phyloP scores from a whole-genome alignment of 495 filamentous ascomycete genomes.

The Talaromyces proteolyticus region DNA sequence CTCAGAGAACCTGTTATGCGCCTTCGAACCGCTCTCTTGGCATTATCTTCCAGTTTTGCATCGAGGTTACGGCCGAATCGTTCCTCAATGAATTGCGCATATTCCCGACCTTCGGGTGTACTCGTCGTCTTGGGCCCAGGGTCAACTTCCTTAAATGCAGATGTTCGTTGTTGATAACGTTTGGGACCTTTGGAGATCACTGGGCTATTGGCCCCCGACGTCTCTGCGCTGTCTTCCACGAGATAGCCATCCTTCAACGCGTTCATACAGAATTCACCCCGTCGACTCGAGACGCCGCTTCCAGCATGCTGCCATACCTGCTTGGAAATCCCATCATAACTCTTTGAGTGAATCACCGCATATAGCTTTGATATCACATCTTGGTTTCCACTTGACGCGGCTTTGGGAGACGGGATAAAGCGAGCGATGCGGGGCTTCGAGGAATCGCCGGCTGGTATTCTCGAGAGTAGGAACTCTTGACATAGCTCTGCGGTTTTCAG shows the following conservation, averaged over 20 bases:
- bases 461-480: slow-evolving; percentile 59
- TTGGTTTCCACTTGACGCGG: slow-evolving; percentile 14
- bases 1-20: slow-evolving; percentile 86
- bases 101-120: slow-evolving; percentile 53
- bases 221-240: slow-evolving; percentile 43
- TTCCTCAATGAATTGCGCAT: slow-evolving; percentile 82
- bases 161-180: slow-evolving; percentile 55
- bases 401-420: slow-evolving; percentile 48
- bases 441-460: slow-evolving; percentile 38
- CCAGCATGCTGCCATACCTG: slow-evolving; percentile 95
- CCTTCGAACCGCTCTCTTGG: slow-evolving; percentile 77
- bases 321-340: slow-evolving; percentile 66
- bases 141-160: slow-evolving; percentile 29
- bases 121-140: slow-evolving; percentile 15
- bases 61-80: slow-evolving; percentile 90
- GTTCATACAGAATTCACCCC: slow-evolving; percentile 79
- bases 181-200: slow-evolving; percentile 55
- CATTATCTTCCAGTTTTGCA: slow-evolving; percentile 65
- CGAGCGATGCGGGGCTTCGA: slow-evolving; percentile 58
- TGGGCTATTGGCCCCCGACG: slow-evolving; percentile 9
- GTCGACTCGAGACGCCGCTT: slow-evolving; percentile 88
- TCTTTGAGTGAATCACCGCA: slow-evolving; percentile 64
- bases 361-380: slow-evolving; percentile 51
- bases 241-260: slow-evolving; percentile 68
- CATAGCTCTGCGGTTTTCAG: slow-evolving; percentile 60